A percentile compares a stretch with the other conserved stretches of the same genome.
Conservation (phyloP, 371 early-diverging fungal genomes). For the Thermomucor indicae-seudaticae region DNA sequence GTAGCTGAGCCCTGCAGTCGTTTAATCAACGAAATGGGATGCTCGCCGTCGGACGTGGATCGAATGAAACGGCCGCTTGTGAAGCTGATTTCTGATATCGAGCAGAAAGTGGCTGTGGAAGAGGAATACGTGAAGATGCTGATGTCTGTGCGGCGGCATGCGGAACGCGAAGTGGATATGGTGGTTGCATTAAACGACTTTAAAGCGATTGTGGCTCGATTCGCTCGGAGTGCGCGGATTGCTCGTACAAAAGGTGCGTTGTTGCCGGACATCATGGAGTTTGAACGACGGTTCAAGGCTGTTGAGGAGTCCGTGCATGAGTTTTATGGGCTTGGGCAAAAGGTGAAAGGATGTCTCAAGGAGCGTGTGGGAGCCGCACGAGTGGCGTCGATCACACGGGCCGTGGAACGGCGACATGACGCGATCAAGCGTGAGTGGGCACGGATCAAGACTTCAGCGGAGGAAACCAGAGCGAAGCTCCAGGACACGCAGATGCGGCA, state of each 20-base stretch:
- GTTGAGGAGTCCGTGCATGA: slow-evolving; percentile 24
- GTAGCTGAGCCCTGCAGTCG: too few species aligned
- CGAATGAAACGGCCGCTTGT: slow-evolving; percentile 14
- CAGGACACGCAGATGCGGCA: slow-evolving; percentile 33
- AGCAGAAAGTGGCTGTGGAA: slow-evolving; percentile 16
- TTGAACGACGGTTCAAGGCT: slow-evolving; percentile 25
- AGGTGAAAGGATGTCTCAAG: slow-evolving; percentile 10
- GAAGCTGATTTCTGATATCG: slow-evolving; percentile 21
- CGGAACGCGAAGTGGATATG: slow-evolving; percentile 25
- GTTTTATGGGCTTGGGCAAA: slow-evolving; percentile 20
- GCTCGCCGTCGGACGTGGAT: slow-evolving; percentile 21
- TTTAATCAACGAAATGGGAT: slow-evolving; percentile 24
- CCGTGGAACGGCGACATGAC: slow-evolving; percentile 30
- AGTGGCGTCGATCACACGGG: slow-evolving; percentile 14
- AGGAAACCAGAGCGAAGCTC: slow-evolving; percentile 30
- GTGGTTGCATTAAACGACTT: slow-evolving; percentile 22
- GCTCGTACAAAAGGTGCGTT: slow-evolving; percentile 18
- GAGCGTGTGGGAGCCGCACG: slow-evolving; percentile 3
- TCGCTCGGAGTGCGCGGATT: slow-evolving; percentile 13
- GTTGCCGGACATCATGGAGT: slow-evolving; percentile 30
- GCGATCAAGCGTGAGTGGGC: slow-evolving; percentile 29
- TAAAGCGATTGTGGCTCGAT: slow-evolving; percentile 19
- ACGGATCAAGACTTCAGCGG: slow-evolving; percentile 26
- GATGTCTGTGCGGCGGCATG: slow-evolving; percentile 20
- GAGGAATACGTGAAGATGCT: slow-evolving; percentile 30